A percentile compares a stretch with the other conserved stretches of the same genome.
These are phyloP conservation scores for Pythium apleroticum DNA, from an alignment of 352 stramenopile genomes.

Conservation along the genomic window DNA sequence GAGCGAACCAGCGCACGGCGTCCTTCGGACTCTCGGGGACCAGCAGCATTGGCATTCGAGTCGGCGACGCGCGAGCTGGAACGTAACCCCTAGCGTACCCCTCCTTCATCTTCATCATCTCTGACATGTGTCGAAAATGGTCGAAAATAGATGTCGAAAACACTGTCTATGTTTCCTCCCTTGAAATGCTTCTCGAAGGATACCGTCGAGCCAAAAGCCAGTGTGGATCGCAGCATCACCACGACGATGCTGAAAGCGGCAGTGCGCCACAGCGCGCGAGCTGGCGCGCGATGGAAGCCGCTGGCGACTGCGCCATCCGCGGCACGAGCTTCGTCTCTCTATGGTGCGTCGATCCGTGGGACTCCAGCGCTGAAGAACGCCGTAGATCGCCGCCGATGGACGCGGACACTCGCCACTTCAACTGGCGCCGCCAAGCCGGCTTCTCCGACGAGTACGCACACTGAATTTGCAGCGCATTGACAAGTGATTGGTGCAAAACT, in stretches of 20 bases:
- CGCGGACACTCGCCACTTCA: slow-evolving; percentile 17
- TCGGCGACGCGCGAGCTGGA: slow-evolving; percentile 49
- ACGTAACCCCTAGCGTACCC: neutral
- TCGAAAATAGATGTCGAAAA: neutral
- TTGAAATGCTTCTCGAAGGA: neutral
- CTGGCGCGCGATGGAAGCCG: slow-evolving; percentile 3
- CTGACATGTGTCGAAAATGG: neutral
- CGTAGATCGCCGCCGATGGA: slow-evolving; percentile 11
- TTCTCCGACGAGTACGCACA: slow-evolving; percentile 6
- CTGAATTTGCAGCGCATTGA: neutral
- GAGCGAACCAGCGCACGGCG: slow-evolving; percentile 10
- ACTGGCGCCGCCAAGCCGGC: slow-evolving; percentile 6
- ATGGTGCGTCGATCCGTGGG: slow-evolving; percentile 11
- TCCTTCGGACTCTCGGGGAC: slow-evolving; percentile 17
- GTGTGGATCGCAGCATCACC: neutral
- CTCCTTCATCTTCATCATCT: neutral
- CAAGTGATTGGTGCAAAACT: neutral
- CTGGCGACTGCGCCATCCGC: neutral
- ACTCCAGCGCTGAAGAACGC: slow-evolving; percentile 5
- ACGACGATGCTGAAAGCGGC: slow-evolving; percentile 19
- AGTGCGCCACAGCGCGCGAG: slow-evolving; percentile 9
- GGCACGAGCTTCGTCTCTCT: neutral
- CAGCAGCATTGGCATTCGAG: neutral
- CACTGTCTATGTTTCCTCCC: neutral
- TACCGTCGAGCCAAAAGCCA: neutral